Conservation (phyloP, 1,139 yeast genomes). For the Ogataea hybrid region DNA sequence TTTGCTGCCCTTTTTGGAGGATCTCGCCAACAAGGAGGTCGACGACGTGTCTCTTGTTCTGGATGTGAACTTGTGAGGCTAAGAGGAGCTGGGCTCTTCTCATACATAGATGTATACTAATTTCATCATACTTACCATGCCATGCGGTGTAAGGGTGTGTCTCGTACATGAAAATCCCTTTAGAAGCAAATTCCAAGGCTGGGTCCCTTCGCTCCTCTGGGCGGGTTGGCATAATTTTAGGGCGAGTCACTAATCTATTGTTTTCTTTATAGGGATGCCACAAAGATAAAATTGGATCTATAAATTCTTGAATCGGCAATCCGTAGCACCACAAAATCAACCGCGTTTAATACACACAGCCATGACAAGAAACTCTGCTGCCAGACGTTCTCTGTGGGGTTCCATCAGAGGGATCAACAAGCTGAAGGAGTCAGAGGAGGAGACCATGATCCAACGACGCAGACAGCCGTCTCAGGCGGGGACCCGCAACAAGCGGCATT, state of each 20-base stretch:
- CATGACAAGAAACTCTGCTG: slow-evolving; percentile 16
- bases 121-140: background rate
- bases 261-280: slow-evolving; percentile 2
- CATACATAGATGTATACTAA: slow-evolving; percentile 7
- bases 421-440: slow-evolving; percentile 3
- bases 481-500: slow-evolving; percentile 10
- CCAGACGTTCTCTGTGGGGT: slow-evolving; percentile 22
- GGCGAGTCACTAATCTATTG: background rate
- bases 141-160: slow-evolving; percentile 8
- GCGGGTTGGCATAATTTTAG: background rate
- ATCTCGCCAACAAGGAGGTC: slow-evolving; percentile 64
- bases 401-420: slow-evolving; percentile 14
- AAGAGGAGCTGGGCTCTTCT: slow-evolving; percentile 15
- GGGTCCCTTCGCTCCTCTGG: background rate
- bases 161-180: background rate
- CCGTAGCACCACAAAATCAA: background rate
- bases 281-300: background rate
- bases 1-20: slow-evolving; percentile 86
- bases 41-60: slow-evolving; percentile 82
- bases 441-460: slow-evolving; percentile 8
- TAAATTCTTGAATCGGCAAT: background rate
- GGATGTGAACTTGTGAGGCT: slow-evolving; percentile 59
- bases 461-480: slow-evolving; percentile 1
- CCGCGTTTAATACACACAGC: background rate
- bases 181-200: background rate